Conservation (phyloP, 768 basidiomycete species). For the Galerina marginata region DNA sequence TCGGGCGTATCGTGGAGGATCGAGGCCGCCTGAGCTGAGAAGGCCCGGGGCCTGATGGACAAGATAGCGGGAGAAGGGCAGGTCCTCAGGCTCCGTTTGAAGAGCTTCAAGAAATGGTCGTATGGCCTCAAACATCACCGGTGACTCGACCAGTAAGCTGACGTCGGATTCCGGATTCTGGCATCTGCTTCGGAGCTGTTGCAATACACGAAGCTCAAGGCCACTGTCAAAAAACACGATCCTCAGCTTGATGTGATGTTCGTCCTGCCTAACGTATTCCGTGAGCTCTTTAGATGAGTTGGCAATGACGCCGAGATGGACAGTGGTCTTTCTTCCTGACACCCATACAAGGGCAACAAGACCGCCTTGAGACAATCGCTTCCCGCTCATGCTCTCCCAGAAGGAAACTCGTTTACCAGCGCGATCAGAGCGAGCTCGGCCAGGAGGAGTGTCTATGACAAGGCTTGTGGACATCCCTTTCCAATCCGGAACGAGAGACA, state of each 20-base stretch:
- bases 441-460: conserved; percentile 58
- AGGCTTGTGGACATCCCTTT: conserved; percentile 57
- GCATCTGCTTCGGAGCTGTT: conserved; percentile 23
- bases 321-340: conserved; percentile 33
- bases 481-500: conserved; percentile 51
- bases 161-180: conserved; percentile 23
- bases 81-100: conserved; percentile 55
- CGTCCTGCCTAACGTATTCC: conserved; percentile 41
- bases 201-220: conserved; percentile 53
- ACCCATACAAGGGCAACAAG: conserved; percentile 68
- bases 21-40: conserved; percentile 40
- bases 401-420: conserved; percentile 48
- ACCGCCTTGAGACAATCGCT: conserved; percentile 63
- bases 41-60: conserved; percentile 45
- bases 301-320: conserved; percentile 60
- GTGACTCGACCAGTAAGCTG: conserved; percentile 59
- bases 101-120: conserved; percentile 72
- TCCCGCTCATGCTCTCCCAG: conserved; percentile 67
- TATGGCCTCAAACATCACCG: conserved; percentile 70
- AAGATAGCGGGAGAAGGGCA: conserved; percentile 64
- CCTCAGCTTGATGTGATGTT: conserved; percentile 46
- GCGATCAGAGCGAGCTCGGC: conserved; percentile 49
- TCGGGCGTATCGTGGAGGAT: conserved; percentile 59
- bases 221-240: conserved; percentile 69
- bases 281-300: conserved; percentile 50